phyloP scores from a whole-genome alignment of 768 basidiomycete species.

The Amanita inopinata region DNA sequence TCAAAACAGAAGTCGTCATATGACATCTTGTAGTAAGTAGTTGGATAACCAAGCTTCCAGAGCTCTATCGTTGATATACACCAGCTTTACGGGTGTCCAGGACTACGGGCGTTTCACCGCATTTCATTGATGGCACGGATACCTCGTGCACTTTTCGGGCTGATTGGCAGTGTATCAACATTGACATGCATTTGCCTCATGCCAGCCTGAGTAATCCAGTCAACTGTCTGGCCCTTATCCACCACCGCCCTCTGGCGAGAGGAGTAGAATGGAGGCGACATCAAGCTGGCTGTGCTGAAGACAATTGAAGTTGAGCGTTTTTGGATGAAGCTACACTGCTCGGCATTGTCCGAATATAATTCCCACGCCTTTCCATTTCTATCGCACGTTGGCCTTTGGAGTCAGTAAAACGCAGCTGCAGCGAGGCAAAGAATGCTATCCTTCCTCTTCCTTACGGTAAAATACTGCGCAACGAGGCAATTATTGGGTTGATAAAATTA shows the following conservation, averaged over 20 bases:
- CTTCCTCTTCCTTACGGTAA: too few relatives aligned
- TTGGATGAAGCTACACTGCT: too few relatives aligned
- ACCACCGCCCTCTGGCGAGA: background rate
- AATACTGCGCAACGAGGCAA: conserved; percentile 6
- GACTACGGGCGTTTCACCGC: background rate
- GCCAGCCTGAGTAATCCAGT: background rate
- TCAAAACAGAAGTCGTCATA: conserved; percentile 33
- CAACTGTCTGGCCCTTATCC: background rate
- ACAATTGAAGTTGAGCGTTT: too few relatives aligned
- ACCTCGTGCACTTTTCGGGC: too few relatives aligned
- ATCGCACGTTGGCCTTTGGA: too few relatives aligned
- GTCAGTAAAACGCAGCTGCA: background rate
- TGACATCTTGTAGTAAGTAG: conserved; percentile 15
- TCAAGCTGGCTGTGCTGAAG: too few relatives aligned
- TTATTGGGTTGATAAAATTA: background rate
- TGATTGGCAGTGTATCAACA: too few relatives aligned
- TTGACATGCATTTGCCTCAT: conserved; percentile 3
- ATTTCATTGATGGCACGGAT: too few relatives aligned
- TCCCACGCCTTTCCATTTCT: too few relatives aligned
- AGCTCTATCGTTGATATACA: conserved; percentile 6
- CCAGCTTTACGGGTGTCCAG: background rate
- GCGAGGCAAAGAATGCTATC: conserved; percentile 2
- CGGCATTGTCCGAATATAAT: too few relatives aligned
- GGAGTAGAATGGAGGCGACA: too few relatives aligned
- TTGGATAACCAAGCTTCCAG: background rate